Evolutionary conservation across 2,329 filamentous ascomycete genomes (phyloP).

Genomic region (Colletotrichum abscissum): DNA sequence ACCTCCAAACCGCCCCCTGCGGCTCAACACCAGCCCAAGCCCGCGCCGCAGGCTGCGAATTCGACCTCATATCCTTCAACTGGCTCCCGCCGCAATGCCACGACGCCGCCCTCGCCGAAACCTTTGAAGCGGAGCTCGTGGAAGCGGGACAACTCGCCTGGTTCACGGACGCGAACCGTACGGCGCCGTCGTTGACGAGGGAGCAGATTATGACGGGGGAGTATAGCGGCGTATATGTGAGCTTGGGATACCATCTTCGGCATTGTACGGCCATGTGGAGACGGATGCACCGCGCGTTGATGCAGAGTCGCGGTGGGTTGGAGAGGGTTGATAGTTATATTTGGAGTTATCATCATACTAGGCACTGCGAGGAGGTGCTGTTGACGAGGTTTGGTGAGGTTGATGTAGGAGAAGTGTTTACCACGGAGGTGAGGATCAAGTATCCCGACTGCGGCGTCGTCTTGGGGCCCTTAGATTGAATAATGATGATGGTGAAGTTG

Average conservation of each 20-base stretch:
- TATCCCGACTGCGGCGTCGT: conserved; percentile 31
- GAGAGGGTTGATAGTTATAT: conserved; percentile 26
- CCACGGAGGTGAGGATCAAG: conserved; percentile 31
- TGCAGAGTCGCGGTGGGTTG: not conserved
- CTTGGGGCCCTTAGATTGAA: not conserved
- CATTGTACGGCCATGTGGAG: conserved; percentile 34
- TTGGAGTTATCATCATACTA: conserved; percentile 31
- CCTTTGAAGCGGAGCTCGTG: conserved; percentile 17
- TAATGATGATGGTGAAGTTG: too few relatives aligned
- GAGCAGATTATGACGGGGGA: conserved; percentile 24
- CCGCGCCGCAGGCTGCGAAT: conserved; percentile 24
- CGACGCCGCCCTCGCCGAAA: conserved; percentile 14
- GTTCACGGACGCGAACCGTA: conserved; percentile 15
- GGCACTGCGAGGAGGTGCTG: conserved; percentile 31
- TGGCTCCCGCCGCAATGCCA: conserved; percentile 31
- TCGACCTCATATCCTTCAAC: conserved; percentile 31
- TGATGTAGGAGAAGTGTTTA: not conserved
- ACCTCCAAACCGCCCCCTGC: conserved; percentile 21
- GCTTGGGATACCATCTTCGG: conserved; percentile 23
- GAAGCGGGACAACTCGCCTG: conserved; percentile 7
- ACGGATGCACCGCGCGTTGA: conserved; percentile 28
- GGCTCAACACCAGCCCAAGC: conserved; percentile 20
- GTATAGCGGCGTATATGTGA: conserved; percentile 14
- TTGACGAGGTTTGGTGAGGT: not conserved
- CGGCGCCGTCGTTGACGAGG: not conserved